These are phyloP conservation scores for Platanthera guangdongensis DNA, from an alignment of 106 monocot species.

Conservation along the genomic window DNA sequence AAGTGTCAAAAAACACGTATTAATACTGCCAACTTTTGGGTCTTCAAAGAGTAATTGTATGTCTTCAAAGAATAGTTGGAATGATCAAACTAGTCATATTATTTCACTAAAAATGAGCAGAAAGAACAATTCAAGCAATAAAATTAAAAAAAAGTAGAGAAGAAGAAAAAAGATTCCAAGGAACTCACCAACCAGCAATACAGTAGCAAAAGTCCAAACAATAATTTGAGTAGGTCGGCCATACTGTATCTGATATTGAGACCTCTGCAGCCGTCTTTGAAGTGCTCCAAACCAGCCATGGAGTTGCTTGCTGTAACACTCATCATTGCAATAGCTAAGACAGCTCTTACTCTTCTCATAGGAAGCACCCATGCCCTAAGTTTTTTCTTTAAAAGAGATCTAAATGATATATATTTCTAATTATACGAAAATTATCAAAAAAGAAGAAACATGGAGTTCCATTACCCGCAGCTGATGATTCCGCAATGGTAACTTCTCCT, in stretches of 20 bases:
- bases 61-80: no score
- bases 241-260: conserved; percentile 84
- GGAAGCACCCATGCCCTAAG: conserved; percentile 23
- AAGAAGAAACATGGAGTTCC: background rate
- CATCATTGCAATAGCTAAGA: conserved; percentile 41
- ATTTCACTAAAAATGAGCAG: no score
- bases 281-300: conserved; percentile 76
- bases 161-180: background rate
- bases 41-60: no score
- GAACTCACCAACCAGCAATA: conserved; percentile 45
- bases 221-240: conserved; percentile 53
- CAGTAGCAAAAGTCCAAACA: conserved; percentile 23
- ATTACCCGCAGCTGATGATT: conserved; percentile 35
- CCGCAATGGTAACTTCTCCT: conserved; percentile 35
- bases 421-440: background rate
- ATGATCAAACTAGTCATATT: no score
- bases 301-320: conserved; percentile 49
- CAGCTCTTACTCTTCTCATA: conserved; percentile 57
- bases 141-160: background rate
- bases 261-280: conserved; percentile 79
- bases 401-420: background rate
- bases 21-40: no score
- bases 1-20: no score
- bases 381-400: background rate
- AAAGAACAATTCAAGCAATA: background rate